phyloP scores from a whole-genome alignment of 345 rosid species.

The Ricinus communis region DNA sequence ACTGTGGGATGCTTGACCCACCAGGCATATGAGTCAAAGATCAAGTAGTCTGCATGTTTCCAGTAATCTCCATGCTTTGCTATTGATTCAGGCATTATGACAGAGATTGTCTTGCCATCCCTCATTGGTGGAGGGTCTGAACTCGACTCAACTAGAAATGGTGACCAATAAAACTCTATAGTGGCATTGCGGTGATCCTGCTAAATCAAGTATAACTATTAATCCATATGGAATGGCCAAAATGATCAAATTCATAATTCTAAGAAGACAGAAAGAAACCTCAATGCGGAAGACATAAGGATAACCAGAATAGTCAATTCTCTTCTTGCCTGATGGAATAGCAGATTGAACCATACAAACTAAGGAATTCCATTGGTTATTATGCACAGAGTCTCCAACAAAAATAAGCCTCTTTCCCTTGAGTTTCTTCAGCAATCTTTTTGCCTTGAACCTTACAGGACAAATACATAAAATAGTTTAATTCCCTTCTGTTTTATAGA shows the following conservation, averaged over 20 bases:
- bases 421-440: conserved; percentile 37
- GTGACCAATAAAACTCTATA: conserved; percentile 64
- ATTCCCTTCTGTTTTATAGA: background rate
- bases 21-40: conserved; percentile 62
- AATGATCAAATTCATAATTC: no score
- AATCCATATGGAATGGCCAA: no score
- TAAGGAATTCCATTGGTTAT: conserved; percentile 61
- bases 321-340: conserved; percentile 41
- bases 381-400: conserved; percentile 63
- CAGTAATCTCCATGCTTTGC: conserved; percentile 53
- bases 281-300: conserved; percentile 34
- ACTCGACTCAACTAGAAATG: conserved; percentile 58
- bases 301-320: conserved; percentile 35
- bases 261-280: conserved; percentile 26
- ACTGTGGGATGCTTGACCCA: conserved; percentile 47
- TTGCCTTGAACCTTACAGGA: background rate
- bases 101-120: conserved; percentile 41
- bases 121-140: conserved; percentile 49
- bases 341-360: conserved; percentile 64
- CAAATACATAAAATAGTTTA: background rate
- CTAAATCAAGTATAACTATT: background rate
- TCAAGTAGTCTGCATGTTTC: conserved; percentile 47
- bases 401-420: conserved; percentile 60
- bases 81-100: conserved; percentile 51
- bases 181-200: conserved; percentile 60